Percentiles rank a stretch among this genome's conserved stretches.
phyloP scores from a whole-genome alignment of 495 filamentous ascomycete species.

The Podospora pseudopauciseta region DNA sequence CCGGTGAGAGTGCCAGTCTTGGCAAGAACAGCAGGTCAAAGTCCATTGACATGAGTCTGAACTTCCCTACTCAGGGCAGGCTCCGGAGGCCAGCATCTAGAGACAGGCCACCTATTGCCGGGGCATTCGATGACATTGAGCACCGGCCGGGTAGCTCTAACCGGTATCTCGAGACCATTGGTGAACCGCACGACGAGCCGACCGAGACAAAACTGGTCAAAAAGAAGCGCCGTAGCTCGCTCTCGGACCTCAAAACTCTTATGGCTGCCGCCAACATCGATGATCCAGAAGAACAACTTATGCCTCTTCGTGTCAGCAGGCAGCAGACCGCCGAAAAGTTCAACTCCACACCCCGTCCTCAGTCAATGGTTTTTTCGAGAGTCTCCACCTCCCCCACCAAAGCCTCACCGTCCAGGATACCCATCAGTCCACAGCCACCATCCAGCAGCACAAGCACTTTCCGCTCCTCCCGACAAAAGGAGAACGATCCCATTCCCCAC shows the following conservation, averaged over 20 bases:
- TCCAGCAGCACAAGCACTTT: slow-evolving; percentile 17
- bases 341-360: slow-evolving; percentile 39
- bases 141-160: slow-evolving; percentile 47
- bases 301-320: slow-evolving; percentile 49
- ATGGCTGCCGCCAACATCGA: slow-evolving; percentile 49
- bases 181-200: slow-evolving; percentile 45
- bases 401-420: slow-evolving; percentile 24
- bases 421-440: slow-evolving; percentile 37
- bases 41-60: slow-evolving; percentile 71
- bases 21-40: slow-evolving; percentile 68
- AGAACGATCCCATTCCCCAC: slow-evolving; percentile 34
- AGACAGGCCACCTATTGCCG: slow-evolving; percentile 59
- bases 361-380: slow-evolving; percentile 17
- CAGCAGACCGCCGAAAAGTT: slow-evolving; percentile 59
- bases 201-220: slow-evolving; percentile 45
- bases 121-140: slow-evolving; percentile 54
- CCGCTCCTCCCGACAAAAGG: slow-evolving; percentile 42
- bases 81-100: slow-evolving; percentile 61
- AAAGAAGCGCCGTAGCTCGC: slow-evolving; percentile 85
- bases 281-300: slow-evolving; percentile 33
- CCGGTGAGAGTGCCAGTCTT: slow-evolving; percentile 53
- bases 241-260: slow-evolving; percentile 76
- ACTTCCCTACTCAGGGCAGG: slow-evolving; percentile 42
- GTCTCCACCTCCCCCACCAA: slow-evolving; percentile 32
- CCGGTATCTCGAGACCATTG: slow-evolving; percentile 44